Base-by-base conservation (phyloP, 495 filamentous ascomycete genomes). In the Hyaloscypha finlandica region DNA sequence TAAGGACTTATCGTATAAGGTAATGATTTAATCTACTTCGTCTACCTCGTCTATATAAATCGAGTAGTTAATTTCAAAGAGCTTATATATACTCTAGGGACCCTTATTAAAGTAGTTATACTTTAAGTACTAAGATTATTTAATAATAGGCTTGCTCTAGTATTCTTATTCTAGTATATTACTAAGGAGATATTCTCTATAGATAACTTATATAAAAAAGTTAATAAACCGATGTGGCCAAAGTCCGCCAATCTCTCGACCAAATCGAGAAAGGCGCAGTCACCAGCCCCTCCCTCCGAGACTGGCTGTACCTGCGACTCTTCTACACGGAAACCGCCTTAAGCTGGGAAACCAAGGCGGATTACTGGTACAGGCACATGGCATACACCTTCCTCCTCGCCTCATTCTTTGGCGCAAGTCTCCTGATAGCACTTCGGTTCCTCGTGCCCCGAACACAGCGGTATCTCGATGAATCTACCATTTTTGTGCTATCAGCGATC, bases 241-340 rank as follows among this genome's bases (percentile, higher is more conserved):
- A 75, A 66, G 81, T 80, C 0, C 61, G 80, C 22, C 74, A 76
- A 14, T 77, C 76, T 19, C 66, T 83, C 19, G 68, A 66, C 29
- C 71, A 73, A 11, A 74, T 83, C 20, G 71, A 72, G 4, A 70
- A 81, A 14, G 71, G 71, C 59, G 74, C 74, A 69, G 48, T 67
- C 70, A n/a, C 70, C 67, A 6, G 48, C 51, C 31, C 61, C 69
- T 59, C 74, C 74, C 45, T 32, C n/a, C 55, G 57, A 30, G 69
- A 76, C 53, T 84, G 80, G 81, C 54, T 84, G 11, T 84, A 84
- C 53, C 67, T 84, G 31, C 79, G 81, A 8, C 74, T 84, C 4
- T 84, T 84, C 68, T 81, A 80, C 68, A 81, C 79, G 6, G 80
- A 84, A 66, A 77, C 77, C 35, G 74, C 75, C 8, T 70, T 78